Conservation (phyloP, 148 eudicot genomes). For the Bassia scoparia region DNA sequence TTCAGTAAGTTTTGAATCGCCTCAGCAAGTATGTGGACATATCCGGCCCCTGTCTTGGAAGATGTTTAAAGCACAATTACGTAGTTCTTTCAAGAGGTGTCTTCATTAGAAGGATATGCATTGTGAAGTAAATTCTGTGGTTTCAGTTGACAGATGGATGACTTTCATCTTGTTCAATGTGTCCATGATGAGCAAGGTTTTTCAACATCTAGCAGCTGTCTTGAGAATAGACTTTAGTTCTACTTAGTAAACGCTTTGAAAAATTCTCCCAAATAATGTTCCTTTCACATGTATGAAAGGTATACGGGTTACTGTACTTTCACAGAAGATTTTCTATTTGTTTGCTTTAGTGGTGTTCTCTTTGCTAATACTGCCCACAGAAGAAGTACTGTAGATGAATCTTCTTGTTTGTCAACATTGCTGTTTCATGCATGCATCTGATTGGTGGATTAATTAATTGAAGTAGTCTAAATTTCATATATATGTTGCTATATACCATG, state of each 20-base stretch:
- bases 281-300: conserved; percentile 97
- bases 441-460: background rate
- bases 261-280: conserved; percentile 54
- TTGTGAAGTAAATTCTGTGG: conserved; percentile 79
- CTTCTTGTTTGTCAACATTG: background rate
- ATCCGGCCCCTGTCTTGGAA: conserved; percentile 83
- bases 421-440: conserved; percentile 2
- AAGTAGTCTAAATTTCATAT: background rate
- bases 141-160: conserved; percentile 97
- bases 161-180: conserved; percentile 92
- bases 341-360: background rate
- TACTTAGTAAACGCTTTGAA: conserved; percentile 71
- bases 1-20: conserved; percentile 75
- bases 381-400: background rate
- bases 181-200: conserved; percentile 56
- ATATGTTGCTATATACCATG: background rate
- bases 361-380: background rate
- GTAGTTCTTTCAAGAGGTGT: conserved; percentile 73
- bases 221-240: conserved; percentile 81
- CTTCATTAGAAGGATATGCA: conserved; percentile 72
- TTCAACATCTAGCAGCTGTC: conserved; percentile 47
- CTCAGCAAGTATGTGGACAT: conserved; percentile 76
- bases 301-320: conserved; percentile 32
- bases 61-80: conserved; percentile 94
- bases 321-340: background rate